Evolutionary conservation across 257 asterid genomes (phyloP).

Genomic region (Primulina eburnea): DNA sequence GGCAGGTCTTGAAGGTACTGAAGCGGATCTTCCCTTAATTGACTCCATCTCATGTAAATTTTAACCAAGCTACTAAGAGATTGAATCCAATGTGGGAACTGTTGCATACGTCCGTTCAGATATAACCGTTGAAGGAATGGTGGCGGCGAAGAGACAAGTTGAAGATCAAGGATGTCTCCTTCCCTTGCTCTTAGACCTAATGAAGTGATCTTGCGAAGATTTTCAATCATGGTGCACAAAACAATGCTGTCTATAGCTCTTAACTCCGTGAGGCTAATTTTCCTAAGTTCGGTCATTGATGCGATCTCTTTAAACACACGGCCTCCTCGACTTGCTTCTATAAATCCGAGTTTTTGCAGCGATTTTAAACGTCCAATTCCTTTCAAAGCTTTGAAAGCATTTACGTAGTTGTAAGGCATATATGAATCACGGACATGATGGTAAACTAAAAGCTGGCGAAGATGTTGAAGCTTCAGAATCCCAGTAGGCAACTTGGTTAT

Average conservation of each 20-base stretch:
- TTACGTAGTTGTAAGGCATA: conserved; percentile 26
- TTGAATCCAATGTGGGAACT: conserved; percentile 32
- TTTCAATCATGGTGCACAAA: conserved; percentile 31
- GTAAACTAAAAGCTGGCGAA: conserved; percentile 33
- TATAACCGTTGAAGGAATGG: conserved; percentile 34
- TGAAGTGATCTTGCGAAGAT: conserved; percentile 28
- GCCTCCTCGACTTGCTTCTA: conserved; percentile 30
- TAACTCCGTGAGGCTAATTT: conserved; percentile 28
- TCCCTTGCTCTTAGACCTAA: conserved; percentile 21
- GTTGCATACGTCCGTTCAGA: conserved; percentile 25
- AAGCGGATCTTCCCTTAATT: conserved; percentile 35
- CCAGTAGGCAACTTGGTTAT: conserved; percentile 35
- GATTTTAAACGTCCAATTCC: conserved; percentile 30
- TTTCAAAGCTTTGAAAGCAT: conserved; percentile 34
- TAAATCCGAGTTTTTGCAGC: conserved; percentile 26
- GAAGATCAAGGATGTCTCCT: conserved; percentile 34
- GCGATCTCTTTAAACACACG: conserved; percentile 26
- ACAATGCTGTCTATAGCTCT: conserved; percentile 32
- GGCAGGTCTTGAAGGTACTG: conserved; percentile 39
- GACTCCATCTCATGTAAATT: conserved; percentile 31
- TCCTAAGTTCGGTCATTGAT: conserved; percentile 27
- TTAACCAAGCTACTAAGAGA: conserved; percentile 29
- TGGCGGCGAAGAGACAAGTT: conserved; percentile 29
- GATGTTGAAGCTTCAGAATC: conserved; percentile 31
- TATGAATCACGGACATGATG: conserved; percentile 21